Evolutionary conservation across 345 rosid genomes (phyloP), one percentile per base, ranked within the genome.

Genomic region (Gossypium rotundifolium): DNA sequence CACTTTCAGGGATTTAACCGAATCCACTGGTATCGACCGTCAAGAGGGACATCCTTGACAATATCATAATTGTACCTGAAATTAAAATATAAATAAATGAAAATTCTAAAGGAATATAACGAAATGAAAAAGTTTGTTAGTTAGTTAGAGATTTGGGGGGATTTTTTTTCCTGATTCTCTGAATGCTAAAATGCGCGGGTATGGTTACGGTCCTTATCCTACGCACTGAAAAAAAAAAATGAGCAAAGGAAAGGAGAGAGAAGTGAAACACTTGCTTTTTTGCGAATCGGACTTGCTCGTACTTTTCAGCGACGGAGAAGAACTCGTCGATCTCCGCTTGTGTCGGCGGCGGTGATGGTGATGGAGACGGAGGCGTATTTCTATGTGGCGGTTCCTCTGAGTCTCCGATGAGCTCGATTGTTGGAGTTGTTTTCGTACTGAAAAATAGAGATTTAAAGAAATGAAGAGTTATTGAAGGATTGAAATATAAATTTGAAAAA

Each of bases 1-100:
- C 40, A 23, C 40, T 59, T 59, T 59, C 38, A 25, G 16, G 16
- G 63, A 40, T 59, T 59, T 73, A 87, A 60, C 12, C 80, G 85
- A 83, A 84, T 74, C 96, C 96, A 91, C 80, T 84, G 75, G 89
- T 86, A 91, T 9, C 89, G 89, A 66, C 96, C 96, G 65, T 85
- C 74, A 44, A 91, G 79, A 38, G 96, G 93, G 79, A 60, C 72
- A 42, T 91, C 96, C 78, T 86, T 91, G 69, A 65, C 86, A 55
- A 88, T 75, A 72, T 91, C 93, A 75, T 79, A 91, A 67, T 91
- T 57, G 61, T 57, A 22, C 61, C 61, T 57, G 29, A 10, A 18
- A 7, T n/a, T 18, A 69, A 18, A 18, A 60, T 55, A n/a, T 55
- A 33, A 33, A 33, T 33, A 59, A 23, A 58, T 58, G 11, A 2